Evolutionary conservation across 768 basidiomycete species (phyloP).

Genomic region (Russula brevipes): DNA sequence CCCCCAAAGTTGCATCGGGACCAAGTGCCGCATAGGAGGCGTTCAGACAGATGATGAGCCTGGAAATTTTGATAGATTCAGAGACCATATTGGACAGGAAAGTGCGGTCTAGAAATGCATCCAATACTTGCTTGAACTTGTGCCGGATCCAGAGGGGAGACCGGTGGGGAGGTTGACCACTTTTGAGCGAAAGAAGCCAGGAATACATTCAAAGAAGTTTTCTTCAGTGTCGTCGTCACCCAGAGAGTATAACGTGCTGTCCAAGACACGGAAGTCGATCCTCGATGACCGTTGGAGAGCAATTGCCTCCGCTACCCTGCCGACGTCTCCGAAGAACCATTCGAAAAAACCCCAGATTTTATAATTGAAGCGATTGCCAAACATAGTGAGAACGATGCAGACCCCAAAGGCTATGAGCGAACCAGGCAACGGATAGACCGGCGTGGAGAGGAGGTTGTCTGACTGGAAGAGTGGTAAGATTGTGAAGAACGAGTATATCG

Average conservation of each 20-base stretch:
- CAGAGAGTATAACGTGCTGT: not conserved
- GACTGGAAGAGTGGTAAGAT: slow-evolving; percentile 5
- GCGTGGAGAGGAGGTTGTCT: slow-evolving; percentile 1
- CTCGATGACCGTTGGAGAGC: not conserved
- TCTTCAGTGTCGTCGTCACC: not conserved
- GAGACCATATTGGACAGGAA: not conserved
- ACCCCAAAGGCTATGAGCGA: not conserved
- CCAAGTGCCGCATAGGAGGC: not conserved
- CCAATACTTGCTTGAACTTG: not conserved
- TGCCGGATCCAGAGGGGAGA: not conserved
- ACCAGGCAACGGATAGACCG: slow-evolving; percentile 3
- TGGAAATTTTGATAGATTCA: not conserved
- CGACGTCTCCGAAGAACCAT: not conserved
- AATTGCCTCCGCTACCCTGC: not conserved
- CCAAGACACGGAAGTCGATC: not conserved
- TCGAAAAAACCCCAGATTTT: too few relatives aligned
- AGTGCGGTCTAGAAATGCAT: not conserved
- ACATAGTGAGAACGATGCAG: too few relatives aligned
- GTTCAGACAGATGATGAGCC: not conserved
- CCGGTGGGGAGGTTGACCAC: too few relatives aligned
- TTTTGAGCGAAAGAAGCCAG: not conserved
- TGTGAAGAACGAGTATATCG: not conserved
- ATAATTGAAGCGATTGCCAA: too few relatives aligned
- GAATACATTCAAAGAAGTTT: not conserved
- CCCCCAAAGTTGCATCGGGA: not conserved